Base-by-base conservation (phyloP, 495 filamentous ascomycete genomes). In the Cercophora newfieldiana region DNA sequence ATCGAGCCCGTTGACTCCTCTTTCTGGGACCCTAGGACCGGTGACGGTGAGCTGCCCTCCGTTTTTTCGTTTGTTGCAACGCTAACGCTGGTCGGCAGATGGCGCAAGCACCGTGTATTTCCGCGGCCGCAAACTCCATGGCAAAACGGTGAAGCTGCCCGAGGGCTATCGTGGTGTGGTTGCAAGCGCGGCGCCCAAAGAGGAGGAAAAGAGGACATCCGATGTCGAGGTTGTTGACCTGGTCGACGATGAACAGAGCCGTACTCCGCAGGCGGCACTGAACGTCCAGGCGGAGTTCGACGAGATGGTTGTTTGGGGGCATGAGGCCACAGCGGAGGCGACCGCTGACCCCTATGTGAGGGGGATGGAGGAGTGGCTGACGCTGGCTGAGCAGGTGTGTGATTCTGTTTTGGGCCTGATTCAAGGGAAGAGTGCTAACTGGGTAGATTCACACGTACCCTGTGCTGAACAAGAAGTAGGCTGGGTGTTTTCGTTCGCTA, bases 291-390 rank as follows among this genome's bases (percentile, higher is more conserved):
- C 87, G 50, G 79, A 82, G n/a, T 97, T 98, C 74, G 86, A 93
- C 16, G 83, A 91, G 22, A 72, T 97, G 50, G 76, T 92, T 16
- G 83, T 97, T 24, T 98, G 94, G 94, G 90, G 84, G 0, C 95
- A 97, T 77, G 90, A 89, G 68, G 69, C 72, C 2, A 59, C 79
- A 59, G 80, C 77, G 8, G 83, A 86, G 49, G 76, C 74, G 3
- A 74, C 57, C 7, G 75, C 71, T 7, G 88, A 91, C 77, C 78
- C 78, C 28, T 87, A 89, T 75, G 75, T 87, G 16, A 80, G 82
- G 71, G 84, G 85, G 0, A 80, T 96, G 66, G 87, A 90, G 73
- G 94, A 98, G 77, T 97, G 94, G 94, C 76, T 97, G 68, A 80
- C 77, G 1, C 87, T 96, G 75, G 88, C 93, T 24, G 88, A 89